Percentiles rank a stretch among this genome's conserved stretches.
phyloP scores from a whole-genome alignment of 257 asterid species.

The Plectranthus barbatus region DNA sequence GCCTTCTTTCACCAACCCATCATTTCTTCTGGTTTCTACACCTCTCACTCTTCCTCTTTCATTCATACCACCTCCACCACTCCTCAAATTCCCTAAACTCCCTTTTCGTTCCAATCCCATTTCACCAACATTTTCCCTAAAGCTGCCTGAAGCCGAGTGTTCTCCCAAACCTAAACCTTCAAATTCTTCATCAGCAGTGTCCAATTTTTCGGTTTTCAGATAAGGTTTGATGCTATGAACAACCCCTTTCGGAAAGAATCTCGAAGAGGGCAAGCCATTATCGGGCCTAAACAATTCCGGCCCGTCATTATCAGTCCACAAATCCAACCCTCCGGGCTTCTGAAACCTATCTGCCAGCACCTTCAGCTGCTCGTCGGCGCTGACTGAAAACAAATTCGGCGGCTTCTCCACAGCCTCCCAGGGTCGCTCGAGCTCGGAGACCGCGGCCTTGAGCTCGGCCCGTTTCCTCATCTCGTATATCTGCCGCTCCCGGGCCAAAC shows the following conservation, averaged over 20 bases:
- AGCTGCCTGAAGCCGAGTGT: not conserved
- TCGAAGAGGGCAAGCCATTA: conserved; percentile 48
- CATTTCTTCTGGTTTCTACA: not conserved
- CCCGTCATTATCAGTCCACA: conserved; percentile 92
- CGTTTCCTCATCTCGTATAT: conserved; percentile 92
- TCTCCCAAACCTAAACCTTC: conserved; percentile 12
- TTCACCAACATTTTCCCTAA: conserved; percentile 1
- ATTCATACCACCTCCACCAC: conserved; percentile 5
- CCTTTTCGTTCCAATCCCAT: conserved; percentile 12
- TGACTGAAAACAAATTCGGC: conserved; percentile 75
- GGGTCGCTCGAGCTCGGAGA: conserved; percentile 91
- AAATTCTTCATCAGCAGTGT: conserved; percentile 11
- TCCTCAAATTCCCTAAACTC: conserved; percentile 7
- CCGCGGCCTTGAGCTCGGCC: conserved; percentile 92
- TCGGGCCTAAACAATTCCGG: conserved; percentile 69
- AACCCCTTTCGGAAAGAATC: conserved; percentile 91
- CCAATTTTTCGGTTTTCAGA: conserved; percentile 27
- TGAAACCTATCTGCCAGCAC: conserved; percentile 94
- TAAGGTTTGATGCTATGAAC: conserved; percentile 77
- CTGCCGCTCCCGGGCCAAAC: conserved; percentile 80
- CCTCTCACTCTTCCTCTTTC: conserved; percentile 21
- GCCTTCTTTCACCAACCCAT: conserved; percentile 15
- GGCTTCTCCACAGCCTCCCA: conserved; percentile 89
- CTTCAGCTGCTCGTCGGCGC: conserved; percentile 90
- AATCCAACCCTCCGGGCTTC: conserved; percentile 89